Evolutionary conservation across 176 grass and related monocot species (phyloP), one percentile per base, ranked within the genome.

Genomic region (Raddia distichophylla): DNA sequence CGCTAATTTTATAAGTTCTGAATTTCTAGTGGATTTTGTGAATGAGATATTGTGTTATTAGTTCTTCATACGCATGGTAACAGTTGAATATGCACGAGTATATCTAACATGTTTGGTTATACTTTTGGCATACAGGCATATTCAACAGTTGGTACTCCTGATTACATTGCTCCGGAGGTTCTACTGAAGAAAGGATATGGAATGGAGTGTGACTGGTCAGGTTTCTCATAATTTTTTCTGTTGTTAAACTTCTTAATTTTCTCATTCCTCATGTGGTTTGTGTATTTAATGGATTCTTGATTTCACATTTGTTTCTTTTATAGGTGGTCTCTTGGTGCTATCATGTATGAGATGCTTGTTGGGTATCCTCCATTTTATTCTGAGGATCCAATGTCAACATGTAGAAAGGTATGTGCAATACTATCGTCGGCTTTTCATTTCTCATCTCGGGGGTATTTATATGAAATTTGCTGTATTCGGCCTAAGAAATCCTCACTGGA

Each of bases 241-340:
- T 67, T 35, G 32, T 46, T 87, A 18, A 53, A 53, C 51, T 35
- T 17, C 5, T 66, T 76, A 63, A 73, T 75, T 66, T 55, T 27
- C 16, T 81, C 58, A 85, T 55, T 42, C 19, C 27, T 27, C 7
- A 1, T 64, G 6, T 74, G 42, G 12, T 74, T 80, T 79, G 48
- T 89, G 34, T 78, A 74, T 73, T 70, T 87, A 73, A 83, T 88
- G 81, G 82, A 88, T 91, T 49, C 71, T 95, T 93, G 90, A 33
- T 64, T 34, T 67, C 59, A 53, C 33, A 60, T 74, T 35, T 85
- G 8, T 86, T 68, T 83, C 10, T 80, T 77, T 59, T 60, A 73
- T 84, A 95, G 92, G 92, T 98, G 96, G 96, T 98, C 96, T n/a
- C 93, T 98, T 93, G 96, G 96, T 84, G 96, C 96, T 76, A 98